Conservation (phyloP, 371 early-diverging fungal genomes). For the Rhizomucor pusillus region DNA sequence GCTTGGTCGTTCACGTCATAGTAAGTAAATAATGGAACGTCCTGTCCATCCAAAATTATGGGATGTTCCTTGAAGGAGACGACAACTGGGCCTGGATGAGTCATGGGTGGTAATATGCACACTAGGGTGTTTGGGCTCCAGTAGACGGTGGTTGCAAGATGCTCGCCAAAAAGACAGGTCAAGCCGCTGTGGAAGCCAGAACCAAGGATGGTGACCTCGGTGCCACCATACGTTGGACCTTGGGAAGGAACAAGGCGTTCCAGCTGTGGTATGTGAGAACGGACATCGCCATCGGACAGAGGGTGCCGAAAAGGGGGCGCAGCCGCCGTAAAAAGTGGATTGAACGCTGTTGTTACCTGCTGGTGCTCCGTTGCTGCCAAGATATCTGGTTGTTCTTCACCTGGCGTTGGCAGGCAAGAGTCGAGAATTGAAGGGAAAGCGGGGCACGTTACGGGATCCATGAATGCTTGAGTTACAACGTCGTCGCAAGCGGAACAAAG, state of each 20-base stretch:
- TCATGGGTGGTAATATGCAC: conserved; percentile 75
- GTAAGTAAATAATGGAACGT: conserved; percentile 60
- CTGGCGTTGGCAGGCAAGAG: conserved; percentile 4
- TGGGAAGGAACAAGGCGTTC: conserved; percentile 68
- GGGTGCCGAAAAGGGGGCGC: conserved; percentile 63
- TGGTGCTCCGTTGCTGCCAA: background rate
- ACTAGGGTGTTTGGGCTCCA: conserved; percentile 74
- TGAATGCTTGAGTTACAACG: no score
- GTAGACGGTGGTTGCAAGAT: conserved; percentile 65
- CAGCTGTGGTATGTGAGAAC: conserved; percentile 21
- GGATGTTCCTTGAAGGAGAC: conserved; percentile 62
- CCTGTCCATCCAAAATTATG: conserved; percentile 41
- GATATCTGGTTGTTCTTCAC: background rate
- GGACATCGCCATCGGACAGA: conserved; percentile 11
- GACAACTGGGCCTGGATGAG: conserved; percentile 70
- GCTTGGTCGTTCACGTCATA: conserved; percentile 76
- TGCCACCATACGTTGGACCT: conserved; percentile 80
- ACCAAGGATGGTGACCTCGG: conserved; percentile 75
- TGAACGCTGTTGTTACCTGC: background rate
- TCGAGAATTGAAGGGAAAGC: no score
- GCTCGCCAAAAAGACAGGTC: conserved; percentile 74
- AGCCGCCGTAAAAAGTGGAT: background rate
- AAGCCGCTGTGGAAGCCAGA: conserved; percentile 69
- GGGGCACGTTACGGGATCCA: no score
- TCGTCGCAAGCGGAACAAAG: no score